Base-by-base conservation (phyloP, 1,284 basidiomycete species). In the Ganoderma sp. region DNA sequence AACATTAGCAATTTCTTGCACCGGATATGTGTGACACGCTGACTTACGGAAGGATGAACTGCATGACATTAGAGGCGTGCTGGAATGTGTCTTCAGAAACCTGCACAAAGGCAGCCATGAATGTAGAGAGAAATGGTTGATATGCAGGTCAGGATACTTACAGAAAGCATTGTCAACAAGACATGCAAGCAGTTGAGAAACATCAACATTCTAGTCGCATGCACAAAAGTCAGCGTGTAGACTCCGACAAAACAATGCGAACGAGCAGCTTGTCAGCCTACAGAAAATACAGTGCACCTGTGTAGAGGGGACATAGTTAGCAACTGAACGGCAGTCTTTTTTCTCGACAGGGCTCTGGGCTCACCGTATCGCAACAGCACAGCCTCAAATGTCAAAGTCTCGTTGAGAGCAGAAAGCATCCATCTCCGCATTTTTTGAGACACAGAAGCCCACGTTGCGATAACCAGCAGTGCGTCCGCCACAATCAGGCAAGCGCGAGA, bases 21-120 rank as follows among this genome's bases (percentile, higher is more conserved):
- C 19, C 34, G 25, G 45, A 22, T 17, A 19, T 59, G 2, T 32
- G 34, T 37, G 9, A 37, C 34, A 17, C 37, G 2, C 5, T 9
- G 41, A 62, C 65, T 42, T 34, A 66, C 65, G 65, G 65, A 41
- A 57, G 41, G 32, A 57, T 56, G 60, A 66, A 57, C 14, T 41
- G 42, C n/a, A 58, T 34, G 7, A 66, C 54, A 41, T 32, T 25
- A 22, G 60, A 62, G 25, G 65, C 41, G 7, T 60, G 41, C 39
- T 62, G 60, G 32, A 66, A 62, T 9, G 56, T 41, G 10, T 19
- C 5, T 8, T 25, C 59, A 10, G n/a, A 42, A 1, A 25, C 34
- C 48, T 57, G 6, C 6, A 8, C 22, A 25, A 50, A 25, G 15
- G 0, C 19, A n/a, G 17, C 39, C 19, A 17, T 37, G 34, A 37